A percentile compares a stretch with the other conserved stretches of the same genome.
These are phyloP conservation scores for Dendrobium officinale DNA, from an alignment of 106 monocot species.

Conservation along the genomic window DNA sequence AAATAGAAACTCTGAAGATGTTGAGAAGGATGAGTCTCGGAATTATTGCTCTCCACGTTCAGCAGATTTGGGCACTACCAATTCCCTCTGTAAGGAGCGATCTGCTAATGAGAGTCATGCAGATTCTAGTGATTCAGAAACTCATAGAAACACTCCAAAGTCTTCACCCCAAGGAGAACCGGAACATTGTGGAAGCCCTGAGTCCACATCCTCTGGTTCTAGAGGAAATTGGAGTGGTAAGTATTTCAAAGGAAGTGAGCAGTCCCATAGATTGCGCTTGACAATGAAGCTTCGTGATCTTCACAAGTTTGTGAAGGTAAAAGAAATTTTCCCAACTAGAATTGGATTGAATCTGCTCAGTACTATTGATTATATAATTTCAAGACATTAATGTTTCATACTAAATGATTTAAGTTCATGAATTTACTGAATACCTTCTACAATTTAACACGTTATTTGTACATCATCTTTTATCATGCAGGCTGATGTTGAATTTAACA, in stretches of 20 bases:
- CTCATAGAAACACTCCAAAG: conserved; percentile 28
- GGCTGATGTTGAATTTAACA: conserved; percentile 59
- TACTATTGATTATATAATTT: background rate
- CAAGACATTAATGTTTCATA: background rate
- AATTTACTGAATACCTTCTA: background rate
- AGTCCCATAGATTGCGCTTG: conserved; percentile 47
- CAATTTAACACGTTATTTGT: background rate
- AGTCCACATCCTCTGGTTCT: conserved; percentile 41
- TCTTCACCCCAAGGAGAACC: conserved; percentile 23
- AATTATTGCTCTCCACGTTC: conserved; percentile 9
- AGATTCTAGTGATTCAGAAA: conserved; percentile 37
- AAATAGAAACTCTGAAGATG: conserved; percentile 45
- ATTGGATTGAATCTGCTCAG: background rate
- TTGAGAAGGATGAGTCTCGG: conserved; percentile 71
- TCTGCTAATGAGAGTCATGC: conserved; percentile 13
- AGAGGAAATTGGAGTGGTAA: conserved; percentile 58
- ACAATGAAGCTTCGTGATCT: conserved; percentile 91
- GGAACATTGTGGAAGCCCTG: conserved; percentile 37
- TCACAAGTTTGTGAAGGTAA: conserved; percentile 73
- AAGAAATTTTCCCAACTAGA: background rate
- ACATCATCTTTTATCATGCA: background rate
- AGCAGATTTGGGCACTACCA: conserved; percentile 16
- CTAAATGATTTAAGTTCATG: conserved; percentile 17
- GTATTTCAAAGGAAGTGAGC: conserved; percentile 62
- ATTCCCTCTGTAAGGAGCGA: conserved; percentile 27